These are phyloP conservation scores for Pelargonium australe DNA, from an alignment of 441 rosid genomes.

Conservation along the genomic window DNA sequence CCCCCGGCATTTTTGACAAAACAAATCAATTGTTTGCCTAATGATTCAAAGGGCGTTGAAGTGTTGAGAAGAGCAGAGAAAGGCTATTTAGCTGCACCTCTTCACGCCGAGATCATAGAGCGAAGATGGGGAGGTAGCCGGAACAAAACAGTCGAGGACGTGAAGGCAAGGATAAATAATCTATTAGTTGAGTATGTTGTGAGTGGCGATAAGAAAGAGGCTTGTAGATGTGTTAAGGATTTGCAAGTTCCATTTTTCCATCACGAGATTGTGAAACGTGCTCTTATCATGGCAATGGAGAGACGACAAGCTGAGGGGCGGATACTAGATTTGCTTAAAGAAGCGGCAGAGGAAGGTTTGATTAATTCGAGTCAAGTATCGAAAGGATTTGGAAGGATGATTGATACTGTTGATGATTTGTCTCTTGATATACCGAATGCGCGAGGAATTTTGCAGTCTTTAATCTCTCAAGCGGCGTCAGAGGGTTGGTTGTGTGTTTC, in stretches of 20 bases:
- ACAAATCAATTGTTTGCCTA: constrained; percentile 39
- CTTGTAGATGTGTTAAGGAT: constrained; percentile 68
- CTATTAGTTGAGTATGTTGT: constrained; percentile 52
- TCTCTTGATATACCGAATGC: constrained; percentile 79
- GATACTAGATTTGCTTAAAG: constrained; percentile 54
- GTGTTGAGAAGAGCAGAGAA: constrained; percentile 65
- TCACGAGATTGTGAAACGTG: constrained; percentile 74
- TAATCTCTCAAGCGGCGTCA: constrained; percentile 73
- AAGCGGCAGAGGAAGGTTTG: constrained; percentile 61
- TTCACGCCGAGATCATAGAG: constrained; percentile 69
- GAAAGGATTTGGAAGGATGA: constrained; percentile 67
- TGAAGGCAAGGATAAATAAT: constrained; percentile 55
- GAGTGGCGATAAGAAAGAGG: constrained; percentile 74
- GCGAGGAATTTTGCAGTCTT: constrained; percentile 38
- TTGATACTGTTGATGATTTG: constrained; percentile 62
- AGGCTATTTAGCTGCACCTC: constrained; percentile 72
- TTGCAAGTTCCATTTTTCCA: constrained; percentile 75
- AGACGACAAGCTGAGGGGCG: constrained; percentile 45
- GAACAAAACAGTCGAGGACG: constrained; percentile 74
- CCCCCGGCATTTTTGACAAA: constrained; percentile 77
- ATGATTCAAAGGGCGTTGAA: constrained; percentile 48
- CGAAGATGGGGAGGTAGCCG: constrained; percentile 72
- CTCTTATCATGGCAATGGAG: constrained; percentile 71
- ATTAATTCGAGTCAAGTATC: constrained; percentile 68
- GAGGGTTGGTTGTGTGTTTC: constrained; percentile 86